A percentile compares a stretch with the other conserved stretches of the same genome.
phyloP scores from a whole-genome alignment of 805 yeast species.

The Pichia membranifaciens region DNA sequence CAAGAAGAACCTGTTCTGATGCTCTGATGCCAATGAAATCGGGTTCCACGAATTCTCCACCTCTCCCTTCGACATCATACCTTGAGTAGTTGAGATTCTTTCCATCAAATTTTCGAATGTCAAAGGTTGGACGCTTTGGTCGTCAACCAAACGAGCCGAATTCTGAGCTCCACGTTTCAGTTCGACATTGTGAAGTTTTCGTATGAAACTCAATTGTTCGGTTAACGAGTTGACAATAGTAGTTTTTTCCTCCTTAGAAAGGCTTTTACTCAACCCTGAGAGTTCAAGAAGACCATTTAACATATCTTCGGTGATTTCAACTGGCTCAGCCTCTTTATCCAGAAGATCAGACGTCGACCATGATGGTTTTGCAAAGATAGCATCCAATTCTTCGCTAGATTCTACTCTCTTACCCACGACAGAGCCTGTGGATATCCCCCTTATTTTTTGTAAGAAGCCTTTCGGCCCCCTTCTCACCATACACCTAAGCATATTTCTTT shows the following conservation, averaged over 20 bases:
- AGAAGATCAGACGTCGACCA: conserved; percentile 28
- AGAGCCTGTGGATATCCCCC: not conserved
- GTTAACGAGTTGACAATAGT: conserved; percentile 33
- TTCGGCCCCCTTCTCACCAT: not conserved
- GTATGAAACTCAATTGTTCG: conserved; percentile 46
- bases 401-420: conserved; percentile 14
- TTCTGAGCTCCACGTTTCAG: conserved; percentile 12
- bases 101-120: conserved; percentile 29
- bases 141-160: conserved; percentile 27
- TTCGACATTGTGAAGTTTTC: conserved; percentile 36
- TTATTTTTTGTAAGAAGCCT: not conserved
- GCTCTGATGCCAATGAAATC: conserved; percentile 28
- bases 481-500: too few species aligned
- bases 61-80: conserved; percentile 36
- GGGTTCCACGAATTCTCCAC: conserved; percentile 38
- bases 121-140: conserved; percentile 21
- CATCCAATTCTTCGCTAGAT: conserved; percentile 15
- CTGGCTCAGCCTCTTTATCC: conserved; percentile 3
- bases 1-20: conserved; percentile 36
- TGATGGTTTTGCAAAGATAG: conserved; percentile 17
- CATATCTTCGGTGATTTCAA: conserved; percentile 15
- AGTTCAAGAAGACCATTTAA: conserved; percentile 36
- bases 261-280: conserved; percentile 41
- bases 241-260: conserved; percentile 26
- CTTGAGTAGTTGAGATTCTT: conserved; percentile 20